phyloP scores from a whole-genome alignment of 2,329 filamentous ascomycete genomes.

The Apiospora koreana region DNA sequence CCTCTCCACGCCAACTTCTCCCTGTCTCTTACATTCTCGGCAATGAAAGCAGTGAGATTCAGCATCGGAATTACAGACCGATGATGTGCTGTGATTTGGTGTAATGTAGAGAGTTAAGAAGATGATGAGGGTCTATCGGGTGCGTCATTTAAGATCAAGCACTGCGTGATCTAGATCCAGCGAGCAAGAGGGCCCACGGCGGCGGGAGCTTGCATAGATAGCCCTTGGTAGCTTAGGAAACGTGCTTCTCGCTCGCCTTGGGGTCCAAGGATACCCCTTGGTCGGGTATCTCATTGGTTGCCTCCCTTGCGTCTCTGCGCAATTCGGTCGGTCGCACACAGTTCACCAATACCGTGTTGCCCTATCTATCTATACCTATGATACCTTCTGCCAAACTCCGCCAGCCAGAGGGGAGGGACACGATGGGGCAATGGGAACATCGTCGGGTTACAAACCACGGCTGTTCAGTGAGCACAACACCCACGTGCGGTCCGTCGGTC shows the following conservation, averaged over 20 bases:
- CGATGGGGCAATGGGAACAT: neutral
- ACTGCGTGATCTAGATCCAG: slow-evolving; percentile 9
- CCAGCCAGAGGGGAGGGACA: neutral
- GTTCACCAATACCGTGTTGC: neutral
- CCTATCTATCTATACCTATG: neutral
- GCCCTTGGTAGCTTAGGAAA: neutral
- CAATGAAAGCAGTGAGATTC: neutral
- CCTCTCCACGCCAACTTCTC: neutral
- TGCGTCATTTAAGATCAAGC: slow-evolving; percentile 11
- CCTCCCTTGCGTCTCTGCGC: neutral
- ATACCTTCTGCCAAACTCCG: neutral
- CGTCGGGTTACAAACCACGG: neutral
- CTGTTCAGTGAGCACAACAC: slow-evolving; percentile 6
- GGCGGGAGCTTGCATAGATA: neutral
- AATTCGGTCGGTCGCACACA: neutral
- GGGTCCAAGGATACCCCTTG: neutral
- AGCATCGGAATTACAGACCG: neutral
- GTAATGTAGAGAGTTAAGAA: neutral
- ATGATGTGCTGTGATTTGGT: neutral
- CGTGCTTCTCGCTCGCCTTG: neutral
- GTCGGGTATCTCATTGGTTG: neutral
- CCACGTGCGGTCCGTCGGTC: slow-evolving; percentile 2
- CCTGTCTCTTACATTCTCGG: neutral
- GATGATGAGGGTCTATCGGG: neutral
- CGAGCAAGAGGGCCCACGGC: neutral